phyloP scores from a whole-genome alignment of 768 basidiomycete genomes.

The Fistulinella prunicolor region DNA sequence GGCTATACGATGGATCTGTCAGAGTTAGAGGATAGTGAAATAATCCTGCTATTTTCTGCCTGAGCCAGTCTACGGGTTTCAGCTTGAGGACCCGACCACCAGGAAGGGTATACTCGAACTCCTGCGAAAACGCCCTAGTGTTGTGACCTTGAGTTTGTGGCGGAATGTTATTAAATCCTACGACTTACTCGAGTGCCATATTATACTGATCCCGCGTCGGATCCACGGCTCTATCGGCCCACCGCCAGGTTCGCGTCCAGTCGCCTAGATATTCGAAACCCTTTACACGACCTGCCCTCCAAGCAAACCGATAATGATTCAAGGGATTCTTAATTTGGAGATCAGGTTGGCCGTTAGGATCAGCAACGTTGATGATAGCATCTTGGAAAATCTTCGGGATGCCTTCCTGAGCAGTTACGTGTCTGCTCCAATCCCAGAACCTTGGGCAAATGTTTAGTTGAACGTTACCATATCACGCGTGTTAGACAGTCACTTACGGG shows the following conservation, averaged over 20 bases:
- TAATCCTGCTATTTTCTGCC: slow-evolving; percentile 10
- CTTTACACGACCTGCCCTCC: background rate
- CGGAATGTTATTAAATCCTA: background rate
- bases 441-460: slow-evolving; percentile 3
- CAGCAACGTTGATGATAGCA: background rate
- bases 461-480: too few relatives aligned
- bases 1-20: slow-evolving; percentile 6
- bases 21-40: slow-evolving; percentile 17
- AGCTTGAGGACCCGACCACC: background rate
- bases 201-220: slow-evolving; percentile 12
- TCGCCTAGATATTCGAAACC: slow-evolving; percentile 3
- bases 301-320: slow-evolving; percentile 11
- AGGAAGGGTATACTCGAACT: background rate
- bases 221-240: background rate
- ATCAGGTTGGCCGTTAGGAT: background rate
- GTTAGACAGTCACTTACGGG: slow-evolving; percentile 10
- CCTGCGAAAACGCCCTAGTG: slow-evolving; percentile 4
- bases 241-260: slow-evolving; percentile 16
- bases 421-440: slow-evolving; percentile 20
- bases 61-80: slow-evolving; percentile 14
- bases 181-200: slow-evolving; percentile 8
- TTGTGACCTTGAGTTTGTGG: background rate
- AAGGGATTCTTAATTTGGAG: slow-evolving; percentile 11
- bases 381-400: slow-evolving; percentile 7
- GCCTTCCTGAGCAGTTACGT: background rate